A percentile compares a stretch with the other conserved stretches of the same genome.
Evolutionary conservation across 1,139 yeast genomes (phyloP).

Genomic region (Pichia sp.): DNA sequence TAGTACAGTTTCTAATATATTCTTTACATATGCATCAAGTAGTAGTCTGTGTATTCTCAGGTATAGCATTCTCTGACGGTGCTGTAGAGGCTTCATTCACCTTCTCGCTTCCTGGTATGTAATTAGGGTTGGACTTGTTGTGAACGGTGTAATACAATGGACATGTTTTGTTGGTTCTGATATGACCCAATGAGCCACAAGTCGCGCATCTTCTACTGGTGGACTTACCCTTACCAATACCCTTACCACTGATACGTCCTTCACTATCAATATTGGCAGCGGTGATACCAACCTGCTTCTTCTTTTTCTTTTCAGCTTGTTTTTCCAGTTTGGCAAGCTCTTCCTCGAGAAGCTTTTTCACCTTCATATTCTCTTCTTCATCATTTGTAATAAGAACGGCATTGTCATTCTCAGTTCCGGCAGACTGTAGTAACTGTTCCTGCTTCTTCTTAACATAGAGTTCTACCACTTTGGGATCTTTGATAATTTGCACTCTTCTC

Average conservation of each 20-base stretch:
- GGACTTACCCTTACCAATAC: conserved; percentile 69
- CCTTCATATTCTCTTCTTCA: conserved; percentile 73
- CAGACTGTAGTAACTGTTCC: conserved; percentile 50
- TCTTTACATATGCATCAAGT: too few relatives aligned
- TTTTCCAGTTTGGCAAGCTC: conserved; percentile 80
- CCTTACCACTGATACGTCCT: conserved; percentile 45
- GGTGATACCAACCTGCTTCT: conserved; percentile 34
- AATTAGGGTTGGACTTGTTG: conserved; percentile 28
- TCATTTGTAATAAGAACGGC: conserved; percentile 77
- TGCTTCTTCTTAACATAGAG: conserved; percentile 80
- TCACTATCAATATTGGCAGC: conserved; percentile 41
- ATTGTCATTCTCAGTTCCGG: conserved; percentile 35
- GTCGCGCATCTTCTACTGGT: conserved; percentile 85
- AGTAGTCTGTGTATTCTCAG: too few relatives aligned
- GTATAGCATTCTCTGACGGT: too few relatives aligned
- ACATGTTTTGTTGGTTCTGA: conserved; percentile 82
- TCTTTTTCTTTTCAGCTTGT: conserved; percentile 50
- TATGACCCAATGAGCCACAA: conserved; percentile 94
- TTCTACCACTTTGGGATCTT: conserved; percentile 80
- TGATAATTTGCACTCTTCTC: conserved; percentile 68
- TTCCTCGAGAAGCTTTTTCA: conserved; percentile 73
- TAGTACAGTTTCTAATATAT: too few relatives aligned
- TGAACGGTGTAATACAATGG: conserved; percentile 56
- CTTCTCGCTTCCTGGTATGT: conserved; percentile 26
- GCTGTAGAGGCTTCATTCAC: too few relatives aligned